A percentile compares a stretch with the other conserved stretches of the same genome.
Conservation (phyloP, 768 basidiomycete species). For the Mycena capillaripes region DNA sequence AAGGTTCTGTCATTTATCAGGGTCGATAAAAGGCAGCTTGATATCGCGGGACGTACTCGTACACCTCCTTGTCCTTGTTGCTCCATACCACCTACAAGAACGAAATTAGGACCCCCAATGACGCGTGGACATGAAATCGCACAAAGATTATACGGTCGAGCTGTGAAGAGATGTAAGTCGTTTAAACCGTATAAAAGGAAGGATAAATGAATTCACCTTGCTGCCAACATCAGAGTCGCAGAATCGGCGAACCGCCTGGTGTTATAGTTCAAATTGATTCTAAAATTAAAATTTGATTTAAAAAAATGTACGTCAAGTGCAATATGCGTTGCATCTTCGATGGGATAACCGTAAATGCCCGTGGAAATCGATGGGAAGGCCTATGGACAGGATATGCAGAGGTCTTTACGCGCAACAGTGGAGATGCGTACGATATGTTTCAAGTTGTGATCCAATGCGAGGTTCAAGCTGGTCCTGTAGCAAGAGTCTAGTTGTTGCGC, state of each 20-base stretch:
- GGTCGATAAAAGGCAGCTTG: conserved; percentile 10
- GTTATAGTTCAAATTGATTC: too few relatives aligned
- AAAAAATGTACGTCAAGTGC: conserved; percentile 75
- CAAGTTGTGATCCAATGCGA: conserved; percentile 72
- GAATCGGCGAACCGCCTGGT: conserved; percentile 68
- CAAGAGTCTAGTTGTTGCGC: conserved; percentile 75
- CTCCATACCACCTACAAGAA: conserved; percentile 70
- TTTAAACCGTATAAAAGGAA: neutral
- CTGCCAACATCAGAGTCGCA: conserved; percentile 66
- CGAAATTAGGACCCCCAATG: neutral
- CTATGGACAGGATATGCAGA: conserved; percentile 49
- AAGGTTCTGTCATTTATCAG: conserved; percentile 50
- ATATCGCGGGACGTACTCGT: conserved; percentile 65
- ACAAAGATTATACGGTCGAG: conserved; percentile 82
- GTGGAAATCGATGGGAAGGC: conserved; percentile 89
- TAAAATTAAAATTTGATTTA: too few relatives aligned
- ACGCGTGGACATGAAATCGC: neutral
- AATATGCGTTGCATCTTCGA: conserved; percentile 77
- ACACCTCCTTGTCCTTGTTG: conserved; percentile 72
- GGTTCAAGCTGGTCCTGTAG: conserved; percentile 73
- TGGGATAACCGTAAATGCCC: conserved; percentile 84
- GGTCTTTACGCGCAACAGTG: neutral
- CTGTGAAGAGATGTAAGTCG: conserved; percentile 45
- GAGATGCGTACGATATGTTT: conserved; percentile 71
- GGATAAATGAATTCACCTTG: conserved; percentile 54